These are phyloP conservation scores for Termitomyces heimii DNA, from an alignment of 768 basidiomycete species.

Conservation along the genomic window DNA sequence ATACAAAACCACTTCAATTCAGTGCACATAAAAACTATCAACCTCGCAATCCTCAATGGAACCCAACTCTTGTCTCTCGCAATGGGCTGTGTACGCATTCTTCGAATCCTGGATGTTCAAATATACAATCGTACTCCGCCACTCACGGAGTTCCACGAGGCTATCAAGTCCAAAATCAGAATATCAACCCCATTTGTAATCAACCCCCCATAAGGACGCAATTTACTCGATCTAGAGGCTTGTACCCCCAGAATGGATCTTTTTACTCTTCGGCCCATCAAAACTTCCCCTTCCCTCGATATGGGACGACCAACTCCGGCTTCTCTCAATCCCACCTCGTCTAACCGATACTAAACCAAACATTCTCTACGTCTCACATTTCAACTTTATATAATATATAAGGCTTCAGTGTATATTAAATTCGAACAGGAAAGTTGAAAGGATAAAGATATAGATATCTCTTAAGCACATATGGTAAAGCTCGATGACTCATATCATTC, in stretches of 20 bases:
- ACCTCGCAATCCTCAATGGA: neutral
- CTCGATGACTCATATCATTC: conserved; percentile 1
- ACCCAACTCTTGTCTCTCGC: neutral
- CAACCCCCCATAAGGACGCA: neutral
- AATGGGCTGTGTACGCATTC: too few species aligned
- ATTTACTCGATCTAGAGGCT: neutral
- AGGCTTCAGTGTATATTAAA: neutral
- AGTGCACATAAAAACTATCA: neutral
- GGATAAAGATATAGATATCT: neutral
- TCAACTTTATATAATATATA: neutral
- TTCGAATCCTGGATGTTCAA: neutral
- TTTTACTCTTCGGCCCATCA: neutral
- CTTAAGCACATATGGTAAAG: neutral
- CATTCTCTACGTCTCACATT: neutral
- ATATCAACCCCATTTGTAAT: conserved; percentile 5
- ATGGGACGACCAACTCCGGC: neutral
- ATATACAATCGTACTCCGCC: neutral
- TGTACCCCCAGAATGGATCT: neutral
- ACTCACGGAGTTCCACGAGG: conserved; percentile 1
- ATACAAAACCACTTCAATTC: neutral
- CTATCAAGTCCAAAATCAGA: conserved; percentile 10
- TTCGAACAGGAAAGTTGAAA: neutral
- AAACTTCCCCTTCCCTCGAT: neutral
- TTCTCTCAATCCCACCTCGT: neutral
- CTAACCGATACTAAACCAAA: neutral